Conservation (phyloP, 139 green algal genomes). For the Picochlorum sp. region DNA sequence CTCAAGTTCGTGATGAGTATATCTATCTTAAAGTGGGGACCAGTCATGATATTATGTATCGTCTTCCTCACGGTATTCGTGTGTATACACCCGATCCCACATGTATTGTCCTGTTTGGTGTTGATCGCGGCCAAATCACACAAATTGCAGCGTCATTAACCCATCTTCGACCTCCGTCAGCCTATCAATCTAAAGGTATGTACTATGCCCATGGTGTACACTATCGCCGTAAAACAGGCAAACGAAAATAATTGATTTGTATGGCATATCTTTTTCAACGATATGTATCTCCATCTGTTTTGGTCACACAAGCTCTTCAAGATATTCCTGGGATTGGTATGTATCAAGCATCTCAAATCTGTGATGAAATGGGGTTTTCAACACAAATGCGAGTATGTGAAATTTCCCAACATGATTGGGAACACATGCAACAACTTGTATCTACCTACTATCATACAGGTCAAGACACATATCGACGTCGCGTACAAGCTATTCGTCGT, state of each 20-base stretch:
- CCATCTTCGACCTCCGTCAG: conserved; percentile 26
- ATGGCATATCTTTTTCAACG: conserved; percentile 41
- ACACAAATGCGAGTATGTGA: conserved; percentile 28
- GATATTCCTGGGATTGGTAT: conserved; percentile 37
- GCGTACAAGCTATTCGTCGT: conserved; percentile 32
- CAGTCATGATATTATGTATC: conserved; percentile 39
- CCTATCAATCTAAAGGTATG: conserved; percentile 44
- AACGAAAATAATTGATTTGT: conserved; percentile 33
- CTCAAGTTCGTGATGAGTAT: conserved; percentile 12
- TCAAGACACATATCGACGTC: conserved; percentile 19
- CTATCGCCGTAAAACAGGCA: conserved; percentile 29
- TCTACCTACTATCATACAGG: conserved; percentile 34
- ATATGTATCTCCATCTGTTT: conserved; percentile 35
- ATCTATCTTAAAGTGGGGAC: conserved; percentile 39
- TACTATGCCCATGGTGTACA: conserved; percentile 33
- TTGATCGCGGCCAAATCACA: conserved; percentile 41
- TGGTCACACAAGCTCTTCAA: conserved; percentile 22
- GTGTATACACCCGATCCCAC: conserved; percentile 42
- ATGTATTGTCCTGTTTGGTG: conserved; percentile 37
- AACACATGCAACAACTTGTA: conserved; percentile 35
- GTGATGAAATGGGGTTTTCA: conserved; percentile 35
- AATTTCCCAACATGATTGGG: conserved; percentile 31
- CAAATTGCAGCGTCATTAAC: conserved; percentile 40
- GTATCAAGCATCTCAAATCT: conserved; percentile 32
- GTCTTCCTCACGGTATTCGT: conserved; percentile 26